phyloP scores from a whole-genome alignment of 495 filamentous ascomycete genomes.

The Oidiodendron maius region DNA sequence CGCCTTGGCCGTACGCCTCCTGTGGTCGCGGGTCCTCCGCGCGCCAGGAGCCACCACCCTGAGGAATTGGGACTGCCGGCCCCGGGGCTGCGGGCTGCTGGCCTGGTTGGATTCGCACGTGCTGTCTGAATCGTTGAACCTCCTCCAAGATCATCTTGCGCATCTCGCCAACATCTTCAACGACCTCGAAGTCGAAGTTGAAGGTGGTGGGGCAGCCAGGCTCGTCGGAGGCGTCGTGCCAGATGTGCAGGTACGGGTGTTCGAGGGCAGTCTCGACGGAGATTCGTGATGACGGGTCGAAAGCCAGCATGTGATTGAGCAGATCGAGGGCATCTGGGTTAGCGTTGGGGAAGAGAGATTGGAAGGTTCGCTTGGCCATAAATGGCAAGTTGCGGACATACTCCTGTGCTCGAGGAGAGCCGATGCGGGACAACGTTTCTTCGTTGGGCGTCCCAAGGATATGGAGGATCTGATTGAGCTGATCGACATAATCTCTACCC shows the following conservation, averaged over 20 bases:
- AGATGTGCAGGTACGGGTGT: conserved; percentile 94
- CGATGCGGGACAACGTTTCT: conserved; percentile 89
- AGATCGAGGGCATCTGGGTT: conserved; percentile 95
- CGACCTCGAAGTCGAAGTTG: conserved; percentile 95
- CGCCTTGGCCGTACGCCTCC: conserved; percentile 53
- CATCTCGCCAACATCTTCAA: conserved; percentile 91
- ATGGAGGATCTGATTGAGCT: conserved; percentile 98
- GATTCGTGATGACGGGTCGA: conserved; percentile 88
- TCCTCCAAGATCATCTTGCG: conserved; percentile 95
- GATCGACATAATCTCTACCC: conserved; percentile 97
- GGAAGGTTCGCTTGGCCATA: conserved; percentile 91
- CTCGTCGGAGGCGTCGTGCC: conserved; percentile 97
- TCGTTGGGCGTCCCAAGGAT: conserved; percentile 96
- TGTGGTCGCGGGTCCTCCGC: conserved; percentile 83
- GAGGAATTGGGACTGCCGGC: conserved; percentile 22
- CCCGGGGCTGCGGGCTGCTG: conserved; percentile 17
- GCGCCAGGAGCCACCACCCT: conserved; percentile 54
- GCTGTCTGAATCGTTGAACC: conserved; percentile 72
- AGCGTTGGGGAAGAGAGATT: conserved; percentile 82
- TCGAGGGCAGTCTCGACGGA: conserved; percentile 90
- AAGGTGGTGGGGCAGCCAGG: conserved; percentile 88
- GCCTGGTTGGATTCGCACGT: conserved; percentile 63
- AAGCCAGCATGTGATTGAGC: conserved; percentile 92
- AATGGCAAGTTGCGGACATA: conserved; percentile 96
- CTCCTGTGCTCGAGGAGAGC: conserved; percentile 91